Evolutionary conservation across 257 asterid genomes (phyloP), one percentile per base, ranked within the genome.

Genomic region (Verbascum thapsus): DNA sequence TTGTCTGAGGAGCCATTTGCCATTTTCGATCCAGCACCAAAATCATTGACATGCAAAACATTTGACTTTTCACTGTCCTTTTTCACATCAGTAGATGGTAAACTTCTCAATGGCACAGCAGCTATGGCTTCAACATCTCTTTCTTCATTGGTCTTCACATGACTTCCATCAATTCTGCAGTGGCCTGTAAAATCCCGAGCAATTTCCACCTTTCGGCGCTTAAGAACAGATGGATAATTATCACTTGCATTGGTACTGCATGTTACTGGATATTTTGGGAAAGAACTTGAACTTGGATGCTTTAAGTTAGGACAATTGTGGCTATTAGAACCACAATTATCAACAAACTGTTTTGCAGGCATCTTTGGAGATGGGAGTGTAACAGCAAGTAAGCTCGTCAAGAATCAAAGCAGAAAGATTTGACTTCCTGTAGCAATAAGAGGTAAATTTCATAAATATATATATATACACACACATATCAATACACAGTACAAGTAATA

Each of bases 101-200:
- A 5, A 71, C 69, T 45, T 63, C 81, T 71, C 58, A 72, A 45
- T 19, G 78, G 77, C 32, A 59, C 69, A 12, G 64, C 76, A 38
- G 63, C 43, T 22, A 40, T 61, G 19, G 43, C 71, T 44, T 1
- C 35, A 64, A 1, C 69, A 58, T 10, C 3, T 13, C 17, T 30
- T 15, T 11, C 63, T 6, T 13, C 38, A 41, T 53, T n/a, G 35
- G 66, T 18, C 48, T 19, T n/a, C n/a, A n/a, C n/a, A n/a, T n/a
- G n/a, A n/a, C n/a, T n/a, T n/a, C n/a, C n/a, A 0, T 41, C 60
- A 9, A 42, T n/a, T 7, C 72, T 34, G 37, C 38, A 13, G 11
- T 34, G 38, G 23, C 10, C 41, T 13, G 11, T 34, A 30, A 3
- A 44, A 42, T 13, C 10, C 52, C 56, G 20, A 40, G 7, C 10